Percentiles rank a stretch among this genome's conserved stretches.
These are phyloP conservation scores for Prinsepia uniflora DNA, from an alignment of 306 rosid species.

Conservation along the genomic window DNA sequence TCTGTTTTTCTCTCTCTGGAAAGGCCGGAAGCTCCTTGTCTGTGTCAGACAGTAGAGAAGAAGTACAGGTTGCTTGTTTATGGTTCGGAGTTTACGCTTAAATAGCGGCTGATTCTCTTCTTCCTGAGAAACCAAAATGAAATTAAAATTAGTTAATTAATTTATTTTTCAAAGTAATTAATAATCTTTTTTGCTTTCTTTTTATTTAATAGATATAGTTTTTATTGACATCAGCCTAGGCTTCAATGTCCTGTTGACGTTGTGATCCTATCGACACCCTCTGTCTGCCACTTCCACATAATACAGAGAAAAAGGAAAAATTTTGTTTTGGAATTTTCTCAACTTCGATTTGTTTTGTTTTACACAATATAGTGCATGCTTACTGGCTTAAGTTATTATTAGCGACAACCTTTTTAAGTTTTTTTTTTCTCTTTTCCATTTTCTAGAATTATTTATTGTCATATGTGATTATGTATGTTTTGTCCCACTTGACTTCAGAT, in stretches of 20 bases:
- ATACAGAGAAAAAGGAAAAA: background rate
- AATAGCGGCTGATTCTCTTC: conserved; percentile 29
- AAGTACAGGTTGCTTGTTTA: background rate
- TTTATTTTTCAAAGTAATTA: background rate
- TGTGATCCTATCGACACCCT: conserved; percentile 42
- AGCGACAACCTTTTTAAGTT: background rate
- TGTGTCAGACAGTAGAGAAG: background rate
- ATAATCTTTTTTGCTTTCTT: background rate
- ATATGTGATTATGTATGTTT: background rate
- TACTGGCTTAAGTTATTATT: background rate
- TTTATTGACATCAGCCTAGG: conserved; percentile 29
- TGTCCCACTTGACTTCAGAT: background rate
- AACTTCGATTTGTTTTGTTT: background rate
- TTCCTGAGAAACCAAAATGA: background rate
- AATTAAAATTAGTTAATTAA: background rate
- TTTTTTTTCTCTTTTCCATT: background rate
- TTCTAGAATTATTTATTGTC: background rate
- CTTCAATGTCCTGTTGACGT: conserved; percentile 33
- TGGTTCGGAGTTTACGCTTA: conserved; percentile 17
- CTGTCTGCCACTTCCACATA: conserved; percentile 56
- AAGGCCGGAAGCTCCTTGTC: background rate
- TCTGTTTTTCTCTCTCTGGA: background rate
- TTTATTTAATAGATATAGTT: background rate
- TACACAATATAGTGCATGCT: background rate
- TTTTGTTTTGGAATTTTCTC: background rate